phyloP scores from a whole-genome alignment of 176 grass and related monocot species.

The Zoysia pacifica region DNA sequence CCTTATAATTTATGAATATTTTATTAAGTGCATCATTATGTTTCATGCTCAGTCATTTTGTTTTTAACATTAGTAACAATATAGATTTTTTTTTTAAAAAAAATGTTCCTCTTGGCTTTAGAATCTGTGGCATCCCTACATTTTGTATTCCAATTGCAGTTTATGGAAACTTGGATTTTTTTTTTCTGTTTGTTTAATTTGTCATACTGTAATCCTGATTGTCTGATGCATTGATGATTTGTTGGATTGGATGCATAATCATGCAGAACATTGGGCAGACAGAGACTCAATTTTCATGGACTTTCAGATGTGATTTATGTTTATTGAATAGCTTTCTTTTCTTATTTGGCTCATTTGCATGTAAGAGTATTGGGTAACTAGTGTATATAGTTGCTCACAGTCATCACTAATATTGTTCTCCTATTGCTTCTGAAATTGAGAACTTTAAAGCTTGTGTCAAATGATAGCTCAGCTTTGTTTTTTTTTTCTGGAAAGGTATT shows the following conservation, averaged over 20 bases:
- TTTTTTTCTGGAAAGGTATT: conserved; percentile 1
- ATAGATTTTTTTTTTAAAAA: neutral
- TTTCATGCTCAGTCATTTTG: conserved; percentile 18
- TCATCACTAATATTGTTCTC: conserved; percentile 21
- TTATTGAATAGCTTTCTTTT: conserved; percentile 27
- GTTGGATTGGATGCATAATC: conserved; percentile 2
- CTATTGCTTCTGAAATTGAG: conserved; percentile 1
- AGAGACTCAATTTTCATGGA: conserved; percentile 14
- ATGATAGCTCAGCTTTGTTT: conserved; percentile 4
- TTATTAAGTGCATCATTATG: conserved; percentile 5
- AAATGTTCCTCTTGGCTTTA: conserved; percentile 6
- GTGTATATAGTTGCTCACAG: conserved; percentile 8
- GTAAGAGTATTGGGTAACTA: neutral
- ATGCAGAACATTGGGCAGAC: neutral
- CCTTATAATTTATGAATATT: conserved; percentile 44
- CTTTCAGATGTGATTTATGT: neutral
- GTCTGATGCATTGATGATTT: neutral
- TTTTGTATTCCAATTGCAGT: conserved; percentile 2
- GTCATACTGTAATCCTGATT: neutral
- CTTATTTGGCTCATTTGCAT: conserved; percentile 4
- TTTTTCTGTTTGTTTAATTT: conserved; percentile 1
- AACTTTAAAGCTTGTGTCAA: conserved; percentile 13
- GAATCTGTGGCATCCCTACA: neutral
- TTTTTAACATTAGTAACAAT: neutral
- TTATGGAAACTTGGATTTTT: neutral